Percentiles rank a stretch among this genome's conserved stretches.
These are phyloP conservation scores for Fusarium guadeloupense DNA, from an alignment of 2,329 filamentous ascomycete genomes.

Conservation along the genomic window DNA sequence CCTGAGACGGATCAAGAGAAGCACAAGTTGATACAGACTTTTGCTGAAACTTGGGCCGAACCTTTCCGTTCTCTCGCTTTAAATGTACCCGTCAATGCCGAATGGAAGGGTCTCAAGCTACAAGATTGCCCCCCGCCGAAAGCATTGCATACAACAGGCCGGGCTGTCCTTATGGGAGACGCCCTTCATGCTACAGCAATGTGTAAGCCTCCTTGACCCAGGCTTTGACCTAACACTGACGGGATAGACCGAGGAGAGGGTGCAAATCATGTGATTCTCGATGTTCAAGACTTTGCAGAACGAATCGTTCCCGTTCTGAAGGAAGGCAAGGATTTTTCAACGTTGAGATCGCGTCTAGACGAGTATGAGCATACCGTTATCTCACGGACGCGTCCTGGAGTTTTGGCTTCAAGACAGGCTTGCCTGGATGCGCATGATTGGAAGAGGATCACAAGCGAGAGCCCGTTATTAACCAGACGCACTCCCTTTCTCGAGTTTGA, in stretches of 20 bases:
- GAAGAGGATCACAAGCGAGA: constrained; percentile 49
- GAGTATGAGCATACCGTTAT: constrained; percentile 58
- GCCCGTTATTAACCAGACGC: constrained; percentile 53
- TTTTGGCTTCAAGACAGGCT: constrained; percentile 61
- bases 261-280: constrained; percentile 65
- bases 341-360: constrained; percentile 45
- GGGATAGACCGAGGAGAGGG: constrained; percentile 63
- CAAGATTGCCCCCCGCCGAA: constrained; percentile 58
- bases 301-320: constrained; percentile 38
- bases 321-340: neutral
- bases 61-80: constrained; percentile 57
- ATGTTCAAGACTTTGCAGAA: constrained; percentile 57
- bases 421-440: constrained; percentile 66
- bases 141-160: constrained; percentile 50
- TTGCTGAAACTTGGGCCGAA: constrained; percentile 59
- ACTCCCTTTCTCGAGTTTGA: constrained; percentile 38
- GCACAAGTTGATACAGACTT: constrained; percentile 52
- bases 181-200: constrained; percentile 68
- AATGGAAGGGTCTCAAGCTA: constrained; percentile 56
- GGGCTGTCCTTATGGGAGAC: constrained; percentile 61
- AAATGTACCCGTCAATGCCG: constrained; percentile 52
- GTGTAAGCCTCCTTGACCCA: constrained; percentile 55
- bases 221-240: neutral
- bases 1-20: constrained; percentile 53
- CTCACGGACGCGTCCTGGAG: constrained; percentile 54